These are phyloP conservation scores for Coemansia sp. DNA, from an alignment of 192 early-diverging fungal species.

Conservation along the genomic window DNA sequence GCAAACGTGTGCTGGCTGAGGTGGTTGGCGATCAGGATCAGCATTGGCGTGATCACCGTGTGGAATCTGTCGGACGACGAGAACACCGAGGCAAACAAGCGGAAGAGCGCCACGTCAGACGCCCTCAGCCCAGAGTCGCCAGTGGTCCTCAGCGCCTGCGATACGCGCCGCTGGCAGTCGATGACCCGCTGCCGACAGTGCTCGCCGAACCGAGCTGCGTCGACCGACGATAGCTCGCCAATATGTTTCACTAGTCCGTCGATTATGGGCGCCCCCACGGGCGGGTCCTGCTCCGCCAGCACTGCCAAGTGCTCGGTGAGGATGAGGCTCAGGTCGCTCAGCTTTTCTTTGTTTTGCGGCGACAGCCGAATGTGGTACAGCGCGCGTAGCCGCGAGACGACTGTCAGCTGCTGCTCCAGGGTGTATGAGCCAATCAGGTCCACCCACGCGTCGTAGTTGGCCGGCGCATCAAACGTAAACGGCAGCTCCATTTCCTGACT, in stretches of 20 bases:
- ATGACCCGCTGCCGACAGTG: slow-evolving; percentile 56
- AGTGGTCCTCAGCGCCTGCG: slow-evolving; percentile 12
- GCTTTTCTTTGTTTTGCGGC: slow-evolving; percentile 75
- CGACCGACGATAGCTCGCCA: slow-evolving; percentile 61
- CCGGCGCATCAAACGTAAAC: slow-evolving; percentile 82
- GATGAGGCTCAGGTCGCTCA: slow-evolving; percentile 62
- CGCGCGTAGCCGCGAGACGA: slow-evolving; percentile 78
- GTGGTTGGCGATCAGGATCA: slow-evolving; percentile 75
- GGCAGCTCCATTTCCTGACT: slow-evolving; percentile 58
- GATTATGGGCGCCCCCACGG: slow-evolving; percentile 50
- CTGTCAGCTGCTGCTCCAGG: slow-evolving; percentile 65
- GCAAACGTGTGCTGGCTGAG: slow-evolving; percentile 63
- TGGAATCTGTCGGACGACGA: slow-evolving; percentile 93
- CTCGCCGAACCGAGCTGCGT: slow-evolving; percentile 58
- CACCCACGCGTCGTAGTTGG: slow-evolving; percentile 66
- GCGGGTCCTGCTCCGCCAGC: slow-evolving; percentile 58
- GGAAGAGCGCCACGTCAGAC: slow-evolving; percentile 64
- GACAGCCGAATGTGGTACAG: slow-evolving; percentile 81
- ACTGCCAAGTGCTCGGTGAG: slow-evolving; percentile 70
- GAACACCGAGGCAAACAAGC: slow-evolving; percentile 72
- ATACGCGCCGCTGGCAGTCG: slow-evolving; percentile 54
- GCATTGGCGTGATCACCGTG: slow-evolving; percentile 79
- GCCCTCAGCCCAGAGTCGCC: slow-evolving; percentile 47
- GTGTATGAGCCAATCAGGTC: slow-evolving; percentile 61
- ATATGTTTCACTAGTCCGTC: slow-evolving; percentile 62